Base-by-base conservation (phyloP, 768 basidiomycete species). In the Dacryopinax primogenitus region DNA sequence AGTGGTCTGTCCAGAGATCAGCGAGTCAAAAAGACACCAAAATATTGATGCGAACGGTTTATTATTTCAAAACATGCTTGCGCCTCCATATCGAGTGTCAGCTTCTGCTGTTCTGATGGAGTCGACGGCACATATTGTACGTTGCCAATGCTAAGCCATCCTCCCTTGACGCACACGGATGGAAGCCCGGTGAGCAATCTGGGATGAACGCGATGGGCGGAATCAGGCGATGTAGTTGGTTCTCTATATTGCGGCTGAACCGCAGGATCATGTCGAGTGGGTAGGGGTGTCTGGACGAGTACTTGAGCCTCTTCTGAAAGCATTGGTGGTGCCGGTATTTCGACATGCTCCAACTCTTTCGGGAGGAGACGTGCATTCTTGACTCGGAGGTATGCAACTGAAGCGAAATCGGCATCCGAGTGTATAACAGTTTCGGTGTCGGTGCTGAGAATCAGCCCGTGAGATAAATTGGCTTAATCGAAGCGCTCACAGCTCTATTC, bases 321-420 rank as follows among this genome's bases (percentile, higher is more conserved):
- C 32, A 13, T 36, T 16, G 64, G 45, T 36, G 45, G 51, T 23
- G 64, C 1, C 28, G n/a, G 28, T 33, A 58, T 58, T 21, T 58
- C 51, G 51, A 58, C 21, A 13, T 58, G 23, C 6, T 58, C 51
- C 26, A 62, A 62, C 6, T 68, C 41, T 66, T 94, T 97, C 3
- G 77, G 70, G 66, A 81, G 80, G 33, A 97, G 76, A 2, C 75
- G 72, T 0, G 90, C 92, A 6, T 77, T 73, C 71, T 87, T 87
- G 66, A 98, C 82, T 65, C 89, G 84, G 18, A 98, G 77, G 75
- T 88, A 97, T 15, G 96, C 95, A 35, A 98, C 94, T 1, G 90
- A 88, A 0, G 90, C 90, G 71, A 94, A 87, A 71, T 85, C 87
- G 66, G 80, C 88, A 75, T 88, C 86, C 4, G 87, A 85, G 69